These are phyloP conservation scores for Plasmodium falciparum DNA, from an alignment of 169 alveolate genomes.

Conservation along the genomic window DNA sequence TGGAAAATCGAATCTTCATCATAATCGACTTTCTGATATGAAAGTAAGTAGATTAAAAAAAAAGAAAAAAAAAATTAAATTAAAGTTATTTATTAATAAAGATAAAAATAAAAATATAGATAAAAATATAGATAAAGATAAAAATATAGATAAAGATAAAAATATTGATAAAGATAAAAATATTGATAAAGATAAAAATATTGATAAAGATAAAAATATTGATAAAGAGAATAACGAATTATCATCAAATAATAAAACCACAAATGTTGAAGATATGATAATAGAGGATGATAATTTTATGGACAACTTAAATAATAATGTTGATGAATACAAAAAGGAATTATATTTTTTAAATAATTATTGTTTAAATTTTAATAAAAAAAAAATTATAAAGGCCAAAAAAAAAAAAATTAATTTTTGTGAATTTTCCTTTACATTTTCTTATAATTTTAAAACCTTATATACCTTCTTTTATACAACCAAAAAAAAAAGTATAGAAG, in stretches of 20 bases:
- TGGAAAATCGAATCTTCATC: too few relatives aligned
- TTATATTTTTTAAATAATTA: neutral
- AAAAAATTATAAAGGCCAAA: constrained; percentile 1
- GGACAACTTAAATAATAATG: neutral
- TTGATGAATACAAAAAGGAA: neutral
- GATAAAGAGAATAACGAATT: neutral
- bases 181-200: too few relatives aligned
- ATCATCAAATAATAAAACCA: neutral
- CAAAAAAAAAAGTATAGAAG: constrained; percentile 3
- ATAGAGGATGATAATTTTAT: neutral
- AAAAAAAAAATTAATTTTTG: constrained; percentile 24
- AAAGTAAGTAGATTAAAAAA: neutral
- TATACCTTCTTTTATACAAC: constrained; percentile 40
- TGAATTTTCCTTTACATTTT: constrained; percentile 35
- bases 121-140: too few relatives aligned
- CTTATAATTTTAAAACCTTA: constrained; percentile 39
- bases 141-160: too few relatives aligned
- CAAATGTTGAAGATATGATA: neutral
- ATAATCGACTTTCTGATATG: too few relatives aligned
- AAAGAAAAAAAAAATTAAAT: neutral
- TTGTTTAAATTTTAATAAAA: constrained; percentile 1
- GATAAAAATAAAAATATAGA: neutral
- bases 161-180: too few relatives aligned
- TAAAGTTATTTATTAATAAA: neutral
- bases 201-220: too few relatives aligned